Percentiles rank a stretch among this genome's conserved stretches.
Conservation (phyloP, 139 green algal species). For the Coelastrella sp. region DNA sequence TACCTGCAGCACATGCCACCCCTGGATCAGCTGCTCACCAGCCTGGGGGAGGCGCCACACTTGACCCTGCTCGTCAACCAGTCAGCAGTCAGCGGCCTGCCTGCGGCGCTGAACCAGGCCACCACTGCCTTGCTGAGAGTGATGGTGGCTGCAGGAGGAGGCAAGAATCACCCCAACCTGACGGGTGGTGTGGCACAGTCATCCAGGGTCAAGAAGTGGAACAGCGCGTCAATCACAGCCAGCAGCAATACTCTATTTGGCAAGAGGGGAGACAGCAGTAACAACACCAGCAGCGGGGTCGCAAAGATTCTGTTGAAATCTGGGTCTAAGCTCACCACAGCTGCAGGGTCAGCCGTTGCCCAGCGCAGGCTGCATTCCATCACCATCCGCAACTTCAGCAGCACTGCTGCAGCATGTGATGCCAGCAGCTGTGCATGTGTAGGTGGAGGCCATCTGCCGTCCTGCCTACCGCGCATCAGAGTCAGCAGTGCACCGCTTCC, state of each 20-base stretch:
- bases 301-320: not conserved
- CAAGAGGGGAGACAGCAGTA: not conserved
- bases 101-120: slow-evolving; percentile 57
- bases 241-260: not conserved
- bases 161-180: not conserved
- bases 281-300: not conserved
- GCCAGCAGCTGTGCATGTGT: not conserved
- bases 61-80: slow-evolving; percentile 64
- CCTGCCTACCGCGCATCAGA: slow-evolving; percentile 44
- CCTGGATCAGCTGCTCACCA: slow-evolving; percentile 22
- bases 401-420: not conserved
- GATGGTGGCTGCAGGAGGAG: slow-evolving; percentile 33
- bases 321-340: not conserved
- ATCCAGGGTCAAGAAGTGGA: not conserved
- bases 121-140: slow-evolving; percentile 61
- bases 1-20: slow-evolving; percentile 60
- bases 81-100: slow-evolving; percentile 61
- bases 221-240: not conserved
- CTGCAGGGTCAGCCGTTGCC: not conserved
- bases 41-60: not conserved
- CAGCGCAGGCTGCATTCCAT: not conserved
- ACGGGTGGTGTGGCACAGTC: not conserved
- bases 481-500: slow-evolving; percentile 47
- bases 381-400: not conserved
- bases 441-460: slow-evolving; percentile 17